Conservation (phyloP, 192 early-diverging fungal genomes). For the Phycomyces nitens region DNA sequence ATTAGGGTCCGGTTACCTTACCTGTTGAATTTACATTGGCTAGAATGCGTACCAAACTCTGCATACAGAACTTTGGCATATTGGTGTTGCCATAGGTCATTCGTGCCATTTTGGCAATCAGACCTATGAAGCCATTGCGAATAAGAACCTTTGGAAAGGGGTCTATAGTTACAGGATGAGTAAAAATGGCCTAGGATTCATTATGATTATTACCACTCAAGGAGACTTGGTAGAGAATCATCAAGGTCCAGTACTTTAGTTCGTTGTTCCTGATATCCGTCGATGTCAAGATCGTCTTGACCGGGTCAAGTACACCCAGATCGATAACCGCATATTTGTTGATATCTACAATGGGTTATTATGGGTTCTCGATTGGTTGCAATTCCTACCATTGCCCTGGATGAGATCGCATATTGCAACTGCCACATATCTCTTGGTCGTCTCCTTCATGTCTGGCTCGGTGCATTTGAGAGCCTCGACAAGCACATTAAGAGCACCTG, state of each 20-base stretch:
- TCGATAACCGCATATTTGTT: slow-evolving; percentile 57
- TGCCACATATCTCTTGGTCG: slow-evolving; percentile 59
- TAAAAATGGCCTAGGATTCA: no score
- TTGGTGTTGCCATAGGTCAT: slow-evolving; percentile 80
- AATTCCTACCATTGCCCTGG: slow-evolving; percentile 47
- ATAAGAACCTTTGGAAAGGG: slow-evolving; percentile 51
- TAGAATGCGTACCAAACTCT: slow-evolving; percentile 68
- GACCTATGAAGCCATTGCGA: slow-evolving; percentile 47
- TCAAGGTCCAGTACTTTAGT: slow-evolving; percentile 75
- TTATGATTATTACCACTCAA: slow-evolving; percentile 63
- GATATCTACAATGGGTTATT: slow-evolving; percentile 38
- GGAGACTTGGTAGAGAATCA: slow-evolving; percentile 72
- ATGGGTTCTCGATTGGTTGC: background rate
- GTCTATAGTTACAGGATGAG: slow-evolving; percentile 43
- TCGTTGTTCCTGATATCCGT: slow-evolving; percentile 62
- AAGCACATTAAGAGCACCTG: slow-evolving; percentile 60
- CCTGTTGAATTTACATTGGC: slow-evolving; percentile 47
- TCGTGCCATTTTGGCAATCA: slow-evolving; percentile 64
- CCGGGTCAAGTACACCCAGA: slow-evolving; percentile 57
- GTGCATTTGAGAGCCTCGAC: slow-evolving; percentile 45
- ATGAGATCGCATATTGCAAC: slow-evolving; percentile 70
- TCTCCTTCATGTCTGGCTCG: slow-evolving; percentile 49
- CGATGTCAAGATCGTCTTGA: slow-evolving; percentile 53
- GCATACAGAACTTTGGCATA: slow-evolving; percentile 80
- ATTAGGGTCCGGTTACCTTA: background rate